A percentile compares a stretch with the other conserved stretches of the same genome.
These are phyloP conservation scores for Sclerotinia sclerotiorum DNA, from an alignment of 2,329 filamentous ascomycete species.

Conservation along the genomic window DNA sequence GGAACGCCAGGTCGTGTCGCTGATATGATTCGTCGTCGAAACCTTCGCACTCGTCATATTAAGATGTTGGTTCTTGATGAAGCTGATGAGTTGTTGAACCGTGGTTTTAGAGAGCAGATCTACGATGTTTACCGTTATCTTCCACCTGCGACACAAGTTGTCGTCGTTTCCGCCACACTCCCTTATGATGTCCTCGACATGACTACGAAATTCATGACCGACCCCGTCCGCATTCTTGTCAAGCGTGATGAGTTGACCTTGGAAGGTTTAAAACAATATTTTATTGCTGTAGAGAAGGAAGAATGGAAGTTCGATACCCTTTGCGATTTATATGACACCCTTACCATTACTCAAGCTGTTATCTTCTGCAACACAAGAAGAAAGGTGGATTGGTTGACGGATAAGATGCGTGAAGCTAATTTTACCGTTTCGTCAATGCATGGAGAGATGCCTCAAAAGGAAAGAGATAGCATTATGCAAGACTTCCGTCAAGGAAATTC, in stretches of 20 bases:
- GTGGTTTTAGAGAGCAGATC: constrained; percentile 96
- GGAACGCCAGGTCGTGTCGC: constrained; percentile 94
- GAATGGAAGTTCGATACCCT: constrained; percentile 99
- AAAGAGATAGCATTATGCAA: constrained; percentile 98
- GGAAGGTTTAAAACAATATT: constrained; percentile 97
- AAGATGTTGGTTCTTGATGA: constrained; percentile 79
- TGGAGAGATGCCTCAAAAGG: constrained; percentile 97
- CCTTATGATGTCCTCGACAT: constrained; percentile 98
- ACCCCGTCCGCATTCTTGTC: constrained; percentile 92
- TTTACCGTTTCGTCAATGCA: constrained; percentile 99
- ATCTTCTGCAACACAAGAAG: constrained; percentile 99
- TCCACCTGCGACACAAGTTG: constrained; percentile 95
- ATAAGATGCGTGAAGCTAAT: constrained; percentile 99
- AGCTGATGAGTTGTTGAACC: constrained; percentile 79
- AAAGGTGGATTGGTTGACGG: constrained; percentile 99
- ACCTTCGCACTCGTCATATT: constrained; percentile 71
- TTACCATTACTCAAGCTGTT: constrained; percentile 97
- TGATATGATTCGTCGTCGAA: constrained; percentile 77
- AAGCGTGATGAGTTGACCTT: constrained; percentile 98
- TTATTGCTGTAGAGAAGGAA: constrained; percentile 98
- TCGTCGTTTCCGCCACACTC: constrained; percentile 93
- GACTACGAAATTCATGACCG: constrained; percentile 99
- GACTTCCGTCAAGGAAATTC: constrained; percentile 97
- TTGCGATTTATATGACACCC: constrained; percentile 96
- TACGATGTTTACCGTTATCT: constrained; percentile 98